Evolutionary conservation across 176 grass and related monocot genomes (phyloP).

Genomic region (Tillandsia fasciculata): DNA sequence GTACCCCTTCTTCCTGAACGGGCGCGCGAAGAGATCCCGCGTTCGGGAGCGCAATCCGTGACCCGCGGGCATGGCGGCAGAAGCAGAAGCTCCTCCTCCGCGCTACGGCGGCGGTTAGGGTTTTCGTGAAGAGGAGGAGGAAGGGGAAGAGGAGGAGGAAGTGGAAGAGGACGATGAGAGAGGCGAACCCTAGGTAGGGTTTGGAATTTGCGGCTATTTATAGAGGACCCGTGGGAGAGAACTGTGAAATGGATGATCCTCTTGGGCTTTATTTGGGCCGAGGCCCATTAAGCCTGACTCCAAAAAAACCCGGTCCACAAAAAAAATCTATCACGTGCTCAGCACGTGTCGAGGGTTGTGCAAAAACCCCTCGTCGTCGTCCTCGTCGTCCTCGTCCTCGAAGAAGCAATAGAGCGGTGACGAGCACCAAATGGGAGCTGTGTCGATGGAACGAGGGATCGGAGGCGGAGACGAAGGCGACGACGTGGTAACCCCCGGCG

Average conservation of each 20-base stretch:
- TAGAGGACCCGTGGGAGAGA: neutral
- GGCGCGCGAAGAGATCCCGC: conserved; percentile 6
- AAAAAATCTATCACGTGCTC: neutral
- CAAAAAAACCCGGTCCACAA: neutral
- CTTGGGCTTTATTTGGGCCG: no score
- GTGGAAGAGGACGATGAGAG: neutral
- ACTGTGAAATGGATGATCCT: no score
- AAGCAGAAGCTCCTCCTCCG: neutral
- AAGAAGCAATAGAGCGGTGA: neutral
- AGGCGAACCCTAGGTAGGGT: neutral
- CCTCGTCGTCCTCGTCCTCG: neutral
- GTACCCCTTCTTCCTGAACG: conserved; percentile 8
- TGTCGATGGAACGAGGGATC: conserved; percentile 33
- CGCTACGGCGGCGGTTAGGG: neutral
- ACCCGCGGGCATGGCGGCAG: neutral
- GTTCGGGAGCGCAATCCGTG: conserved; percentile 1
- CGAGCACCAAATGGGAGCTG: conserved; percentile 31
- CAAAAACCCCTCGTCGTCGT: neutral
- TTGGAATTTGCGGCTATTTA: neutral
- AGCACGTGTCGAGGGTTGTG: neutral
- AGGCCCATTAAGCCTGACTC: no score
- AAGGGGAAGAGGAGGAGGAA: neutral
- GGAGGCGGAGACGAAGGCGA: conserved; percentile 29
- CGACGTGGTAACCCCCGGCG: conserved; percentile 57
- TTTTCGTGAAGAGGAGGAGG: neutral